phyloP scores from a whole-genome alignment of 352 stramenopile genomes.

The Phytophthora hybrid region DNA sequence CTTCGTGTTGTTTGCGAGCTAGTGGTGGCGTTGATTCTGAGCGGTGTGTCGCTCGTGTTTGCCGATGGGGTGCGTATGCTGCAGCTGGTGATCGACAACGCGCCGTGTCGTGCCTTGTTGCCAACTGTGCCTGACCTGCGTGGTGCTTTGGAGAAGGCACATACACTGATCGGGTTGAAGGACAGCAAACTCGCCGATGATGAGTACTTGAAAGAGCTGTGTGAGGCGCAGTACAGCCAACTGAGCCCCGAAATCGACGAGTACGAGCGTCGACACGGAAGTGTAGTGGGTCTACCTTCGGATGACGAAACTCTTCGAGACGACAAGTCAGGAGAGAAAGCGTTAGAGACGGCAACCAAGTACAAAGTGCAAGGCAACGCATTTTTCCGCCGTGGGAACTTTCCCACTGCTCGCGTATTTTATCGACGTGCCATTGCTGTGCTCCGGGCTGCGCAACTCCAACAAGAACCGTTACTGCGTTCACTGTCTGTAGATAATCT shows the following conservation, averaged over 20 bases:
- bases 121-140: constrained; percentile 54
- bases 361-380: constrained; percentile 67
- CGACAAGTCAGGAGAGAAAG: constrained; percentile 15
- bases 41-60: constrained; percentile 58
- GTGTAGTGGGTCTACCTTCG: constrained; percentile 59
- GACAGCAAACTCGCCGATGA: constrained; percentile 48
- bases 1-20: constrained; percentile 46
- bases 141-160: constrained; percentile 64
- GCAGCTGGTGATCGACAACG: constrained; percentile 64
- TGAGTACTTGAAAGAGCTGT: constrained; percentile 56
- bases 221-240: constrained; percentile 46
- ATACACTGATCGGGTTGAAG: constrained; percentile 44
- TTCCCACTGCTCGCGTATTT: constrained; percentile 60
- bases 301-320: constrained; percentile 21
- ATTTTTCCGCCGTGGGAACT: constrained; percentile 74
- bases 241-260: constrained; percentile 62
- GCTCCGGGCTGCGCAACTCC: constrained; percentile 52
- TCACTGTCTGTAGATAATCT: constrained; percentile 43
- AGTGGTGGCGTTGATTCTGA: constrained; percentile 68
- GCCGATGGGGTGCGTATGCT: constrained; percentile 65
- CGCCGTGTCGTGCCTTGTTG: constrained; percentile 36
- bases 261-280: constrained; percentile 57
- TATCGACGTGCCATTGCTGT: constrained; percentile 70
- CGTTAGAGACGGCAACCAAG: constrained; percentile 35
- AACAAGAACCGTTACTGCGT: constrained; percentile 51